These are phyloP conservation scores for Acmispon strigosus DNA, from an alignment of 306 rosid genomes.

Conservation along the genomic window DNA sequence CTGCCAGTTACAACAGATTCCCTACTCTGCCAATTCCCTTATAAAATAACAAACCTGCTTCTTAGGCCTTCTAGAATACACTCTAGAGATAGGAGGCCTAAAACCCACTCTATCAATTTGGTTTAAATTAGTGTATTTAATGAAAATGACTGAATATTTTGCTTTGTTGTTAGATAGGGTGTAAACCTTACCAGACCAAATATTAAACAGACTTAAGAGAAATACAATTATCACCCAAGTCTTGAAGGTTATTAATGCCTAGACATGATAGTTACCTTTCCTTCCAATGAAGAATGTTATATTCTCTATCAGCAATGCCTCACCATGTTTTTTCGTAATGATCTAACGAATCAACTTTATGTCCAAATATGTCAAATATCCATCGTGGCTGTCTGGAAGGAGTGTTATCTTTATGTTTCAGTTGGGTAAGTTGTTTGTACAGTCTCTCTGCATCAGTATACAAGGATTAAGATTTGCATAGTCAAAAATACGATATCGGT, in stretches of 20 bases:
- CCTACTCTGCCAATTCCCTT: too few species aligned
- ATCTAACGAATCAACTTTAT: slow-evolving; percentile 41
- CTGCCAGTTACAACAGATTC: too few species aligned
- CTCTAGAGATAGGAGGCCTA: too few species aligned
- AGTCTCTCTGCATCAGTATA: slow-evolving; percentile 64
- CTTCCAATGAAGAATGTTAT: slow-evolving; percentile 49
- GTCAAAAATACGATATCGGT: background rate
- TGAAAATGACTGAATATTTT: too few species aligned
- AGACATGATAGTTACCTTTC: slow-evolving; percentile 44
- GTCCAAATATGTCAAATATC: slow-evolving; percentile 58
- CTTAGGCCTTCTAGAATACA: too few species aligned
- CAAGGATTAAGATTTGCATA: slow-evolving; percentile 2
- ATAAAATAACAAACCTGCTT: too few species aligned
- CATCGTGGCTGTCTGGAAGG: slow-evolving; percentile 43
- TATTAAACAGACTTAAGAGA: too few species aligned
- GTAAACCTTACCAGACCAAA: too few species aligned
- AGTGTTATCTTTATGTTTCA: slow-evolving; percentile 27
- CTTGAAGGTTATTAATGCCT: background rate
- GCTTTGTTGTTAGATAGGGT: too few species aligned
- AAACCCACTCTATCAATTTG: too few species aligned
- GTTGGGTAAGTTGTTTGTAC: slow-evolving; percentile 39
- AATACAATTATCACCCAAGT: background rate
- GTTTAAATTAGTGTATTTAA: too few species aligned
- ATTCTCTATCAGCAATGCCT: slow-evolving; percentile 51
- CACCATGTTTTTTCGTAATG: slow-evolving; percentile 53